These are phyloP conservation scores for Pseudocohnilembus persalinus DNA, from an alignment of 169 alveolate species.

Conservation along the genomic window DNA sequence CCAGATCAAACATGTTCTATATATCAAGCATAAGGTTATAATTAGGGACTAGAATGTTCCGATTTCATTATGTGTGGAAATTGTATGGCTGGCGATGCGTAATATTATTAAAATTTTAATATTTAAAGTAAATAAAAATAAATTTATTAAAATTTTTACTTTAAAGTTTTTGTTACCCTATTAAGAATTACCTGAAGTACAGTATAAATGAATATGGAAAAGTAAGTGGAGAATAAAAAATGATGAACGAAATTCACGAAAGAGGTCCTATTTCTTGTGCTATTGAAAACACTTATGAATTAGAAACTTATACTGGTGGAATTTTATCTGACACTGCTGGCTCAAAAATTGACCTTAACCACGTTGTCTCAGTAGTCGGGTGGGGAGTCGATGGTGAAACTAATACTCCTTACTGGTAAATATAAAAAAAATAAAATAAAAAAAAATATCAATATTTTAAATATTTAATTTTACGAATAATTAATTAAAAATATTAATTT, in stretches of 20 bases:
- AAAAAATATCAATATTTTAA: background rate
- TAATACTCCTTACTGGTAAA: conserved; percentile 19
- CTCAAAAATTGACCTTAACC: conserved; percentile 44
- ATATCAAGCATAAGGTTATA: conserved; percentile 22
- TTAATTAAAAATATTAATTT: too few species aligned
- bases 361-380: conserved; percentile 88
- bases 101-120: too few species aligned
- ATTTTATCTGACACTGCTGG: conserved; percentile 43
- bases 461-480: too few species aligned
- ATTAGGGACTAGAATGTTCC: conserved; percentile 36
- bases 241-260: conserved; percentile 55
- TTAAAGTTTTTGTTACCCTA: conserved; percentile 55
- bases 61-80: conserved; percentile 32
- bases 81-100: conserved; percentile 32
- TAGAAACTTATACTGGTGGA: conserved; percentile 47
- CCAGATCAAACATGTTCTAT: conserved; percentile 44
- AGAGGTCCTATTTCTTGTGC: conserved; percentile 68
- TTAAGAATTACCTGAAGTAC: conserved; percentile 44
- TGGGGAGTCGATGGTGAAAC: conserved; percentile 72
- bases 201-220: conserved; percentile 51
- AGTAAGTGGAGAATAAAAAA: conserved; percentile 55
- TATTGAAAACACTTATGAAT: conserved; percentile 42
- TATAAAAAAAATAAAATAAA: background rate
- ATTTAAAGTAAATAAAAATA: background rate
- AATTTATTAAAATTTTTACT: too few species aligned